Evolutionary conservation across 2,329 filamentous ascomycete species (phyloP).

Genomic region (Trichoderma sp.): DNA sequence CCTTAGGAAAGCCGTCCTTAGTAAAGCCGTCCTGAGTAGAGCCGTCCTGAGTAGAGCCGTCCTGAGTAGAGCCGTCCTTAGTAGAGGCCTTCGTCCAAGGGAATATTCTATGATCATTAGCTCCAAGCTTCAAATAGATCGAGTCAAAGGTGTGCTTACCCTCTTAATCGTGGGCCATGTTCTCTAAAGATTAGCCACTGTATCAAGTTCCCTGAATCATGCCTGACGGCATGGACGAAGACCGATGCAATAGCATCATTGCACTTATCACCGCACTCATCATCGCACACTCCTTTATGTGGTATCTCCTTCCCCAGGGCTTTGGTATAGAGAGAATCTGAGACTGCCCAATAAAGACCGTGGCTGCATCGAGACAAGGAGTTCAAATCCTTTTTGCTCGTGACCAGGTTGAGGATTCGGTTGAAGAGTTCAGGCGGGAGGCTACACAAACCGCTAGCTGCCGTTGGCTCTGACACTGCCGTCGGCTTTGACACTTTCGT

Average conservation of each 20-base stretch:
- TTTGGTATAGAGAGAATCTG: neutral
- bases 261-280: neutral
- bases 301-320: neutral
- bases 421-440: conserved; percentile 5
- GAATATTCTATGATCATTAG: neutral
- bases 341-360: neutral
- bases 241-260: neutral
- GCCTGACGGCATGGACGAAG: conserved; percentile 5
- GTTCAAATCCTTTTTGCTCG: neutral
- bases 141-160: neutral
- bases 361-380: conserved; percentile 1
- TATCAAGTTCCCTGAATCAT: conserved; percentile 9
- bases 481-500: neutral
- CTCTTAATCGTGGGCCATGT: neutral
- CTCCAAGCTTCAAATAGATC: neutral
- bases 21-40: too few species aligned
- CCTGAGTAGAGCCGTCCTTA: too few species aligned
- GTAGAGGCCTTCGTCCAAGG: neutral
- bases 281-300: neutral
- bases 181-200: conserved; percentile 14
- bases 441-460: neutral
- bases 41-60: too few species aligned
- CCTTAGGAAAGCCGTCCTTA: too few species aligned
- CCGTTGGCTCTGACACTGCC: neutral
- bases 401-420: neutral